Conservation (phyloP, 2,329 filamentous ascomycete species). For the Penicillium sp. region DNA sequence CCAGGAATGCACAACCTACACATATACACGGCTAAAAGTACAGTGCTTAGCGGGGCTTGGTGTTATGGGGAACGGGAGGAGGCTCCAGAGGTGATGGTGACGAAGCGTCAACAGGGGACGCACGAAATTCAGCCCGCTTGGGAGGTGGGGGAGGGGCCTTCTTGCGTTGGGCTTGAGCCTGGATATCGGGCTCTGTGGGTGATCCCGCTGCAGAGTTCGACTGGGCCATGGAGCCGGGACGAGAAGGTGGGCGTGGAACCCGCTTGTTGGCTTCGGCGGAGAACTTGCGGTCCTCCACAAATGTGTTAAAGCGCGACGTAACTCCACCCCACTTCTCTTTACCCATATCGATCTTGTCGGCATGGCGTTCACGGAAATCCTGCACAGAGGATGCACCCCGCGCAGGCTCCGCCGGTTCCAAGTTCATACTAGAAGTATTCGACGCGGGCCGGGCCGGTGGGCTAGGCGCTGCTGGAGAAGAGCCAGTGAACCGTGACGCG, state of each 20-base stretch:
- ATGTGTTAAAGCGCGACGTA: conserved; percentile 45
- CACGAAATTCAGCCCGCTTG: conserved; percentile 53
- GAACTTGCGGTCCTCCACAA: conserved; percentile 41
- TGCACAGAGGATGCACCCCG: conserved; percentile 9
- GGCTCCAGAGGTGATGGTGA: conserved; percentile 35
- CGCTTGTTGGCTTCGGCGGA: conserved; percentile 24
- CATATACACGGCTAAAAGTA: conserved; percentile 2
- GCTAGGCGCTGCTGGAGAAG: conserved; percentile 4
- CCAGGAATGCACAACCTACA: background rate
- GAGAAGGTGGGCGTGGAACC: conserved; percentile 25
- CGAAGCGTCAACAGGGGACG: conserved; percentile 29
- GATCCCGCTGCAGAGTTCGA: conserved; percentile 22
- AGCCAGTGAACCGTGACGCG: conserved; percentile 4
- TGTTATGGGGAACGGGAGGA: conserved; percentile 57
- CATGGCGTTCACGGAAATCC: conserved; percentile 67
- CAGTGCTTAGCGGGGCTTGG: conserved; percentile 50
- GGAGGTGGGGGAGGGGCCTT: conserved; percentile 56
- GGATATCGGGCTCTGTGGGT: conserved; percentile 24
- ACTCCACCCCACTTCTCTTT: conserved; percentile 53
- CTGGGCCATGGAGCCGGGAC: conserved; percentile 10
- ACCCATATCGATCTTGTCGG: conserved; percentile 64
- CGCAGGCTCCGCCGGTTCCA: conserved; percentile 21
- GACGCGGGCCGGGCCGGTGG: conserved; percentile 3
- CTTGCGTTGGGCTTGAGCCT: conserved; percentile 27
- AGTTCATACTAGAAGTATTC: conserved; percentile 1